phyloP scores from a whole-genome alignment of 169 alveolate genomes.

The Eimeria sp. region DNA sequence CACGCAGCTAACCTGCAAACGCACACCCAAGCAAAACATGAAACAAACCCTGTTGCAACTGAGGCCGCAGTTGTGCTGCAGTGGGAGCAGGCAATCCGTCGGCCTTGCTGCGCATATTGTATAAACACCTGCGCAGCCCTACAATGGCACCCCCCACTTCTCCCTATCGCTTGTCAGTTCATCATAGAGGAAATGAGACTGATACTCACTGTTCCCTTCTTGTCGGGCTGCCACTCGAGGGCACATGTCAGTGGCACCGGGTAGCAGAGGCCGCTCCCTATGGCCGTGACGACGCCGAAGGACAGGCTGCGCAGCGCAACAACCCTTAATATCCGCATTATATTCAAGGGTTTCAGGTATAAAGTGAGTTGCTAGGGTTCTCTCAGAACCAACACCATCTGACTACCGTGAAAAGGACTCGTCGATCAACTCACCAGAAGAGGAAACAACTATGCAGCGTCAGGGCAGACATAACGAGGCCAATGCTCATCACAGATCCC shows the following conservation, averaged over 20 bases:
- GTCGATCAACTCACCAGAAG: slow-evolving; percentile 16
- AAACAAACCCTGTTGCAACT: neutral
- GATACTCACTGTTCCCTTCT: slow-evolving; percentile 50
- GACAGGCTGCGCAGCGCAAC: slow-evolving; percentile 30
- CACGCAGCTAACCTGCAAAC: slow-evolving; percentile 76
- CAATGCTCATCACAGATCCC: slow-evolving; percentile 65
- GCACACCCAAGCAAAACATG: neutral
- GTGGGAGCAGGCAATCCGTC: neutral
- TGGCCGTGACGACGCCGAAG: slow-evolving; percentile 79
- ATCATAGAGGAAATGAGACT: neutral
- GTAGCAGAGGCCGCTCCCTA: slow-evolving; percentile 82
- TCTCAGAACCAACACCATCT: neutral
- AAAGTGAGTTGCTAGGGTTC: neutral
- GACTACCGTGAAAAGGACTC: neutral
- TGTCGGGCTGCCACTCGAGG: slow-evolving; percentile 76
- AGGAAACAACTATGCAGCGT: slow-evolving; percentile 62
- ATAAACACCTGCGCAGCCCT: neutral
- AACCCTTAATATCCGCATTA: neutral
- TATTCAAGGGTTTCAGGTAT: neutral
- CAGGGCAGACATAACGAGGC: slow-evolving; percentile 60
- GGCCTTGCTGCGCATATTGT: neutral
- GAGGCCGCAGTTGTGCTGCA: neutral
- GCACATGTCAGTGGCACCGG: slow-evolving; percentile 78
- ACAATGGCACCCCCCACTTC: neutral
- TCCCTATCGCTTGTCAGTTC: neutral